A percentile compares a stretch with the other conserved stretches of the same genome.
Evolutionary conservation across 805 yeast genomes (phyloP).

Genomic region (Candida ulmi): DNA sequence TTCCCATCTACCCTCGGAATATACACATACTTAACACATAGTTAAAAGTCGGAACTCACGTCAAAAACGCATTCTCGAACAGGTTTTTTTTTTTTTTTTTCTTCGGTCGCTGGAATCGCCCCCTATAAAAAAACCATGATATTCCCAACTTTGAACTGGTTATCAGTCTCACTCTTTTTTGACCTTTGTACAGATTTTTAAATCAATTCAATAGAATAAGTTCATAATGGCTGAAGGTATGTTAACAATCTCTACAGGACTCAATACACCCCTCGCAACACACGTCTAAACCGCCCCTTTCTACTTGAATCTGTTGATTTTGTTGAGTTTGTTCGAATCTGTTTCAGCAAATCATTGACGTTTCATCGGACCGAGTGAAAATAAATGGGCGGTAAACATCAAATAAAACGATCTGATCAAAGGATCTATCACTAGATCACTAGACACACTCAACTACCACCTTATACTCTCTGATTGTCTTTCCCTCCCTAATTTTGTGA

Average conservation of each 20-base stretch:
- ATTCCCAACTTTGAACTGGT: not conserved
- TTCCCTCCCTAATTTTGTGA: too few relatives aligned
- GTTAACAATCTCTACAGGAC: not conserved
- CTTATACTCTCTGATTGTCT: too few relatives aligned
- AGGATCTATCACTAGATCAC: too few relatives aligned
- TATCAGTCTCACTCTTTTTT: not conserved
- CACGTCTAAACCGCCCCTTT: not conserved
- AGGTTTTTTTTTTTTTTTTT: not conserved
- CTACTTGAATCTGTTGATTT: not conserved
- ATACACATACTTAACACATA: not conserved
- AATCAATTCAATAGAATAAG: not conserved
- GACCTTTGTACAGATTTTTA: not conserved
- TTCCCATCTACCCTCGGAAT: not conserved
- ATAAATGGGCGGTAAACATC: too few relatives aligned
- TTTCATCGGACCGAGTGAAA: not conserved
- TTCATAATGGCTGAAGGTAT: slow-evolving; percentile 14
- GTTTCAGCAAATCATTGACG: not conserved
- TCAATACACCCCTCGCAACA: not conserved
- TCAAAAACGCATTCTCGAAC: not conserved
- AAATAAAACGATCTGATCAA: too few relatives aligned
- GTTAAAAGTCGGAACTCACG: not conserved
- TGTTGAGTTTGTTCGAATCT: not conserved
- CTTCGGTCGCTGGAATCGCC: not conserved
- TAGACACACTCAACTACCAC: too few relatives aligned
- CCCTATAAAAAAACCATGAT: slow-evolving; percentile 1